Base-by-base conservation (phyloP, 1,284 basidiomycete species). In the Apiotrichum porosum region DNA sequence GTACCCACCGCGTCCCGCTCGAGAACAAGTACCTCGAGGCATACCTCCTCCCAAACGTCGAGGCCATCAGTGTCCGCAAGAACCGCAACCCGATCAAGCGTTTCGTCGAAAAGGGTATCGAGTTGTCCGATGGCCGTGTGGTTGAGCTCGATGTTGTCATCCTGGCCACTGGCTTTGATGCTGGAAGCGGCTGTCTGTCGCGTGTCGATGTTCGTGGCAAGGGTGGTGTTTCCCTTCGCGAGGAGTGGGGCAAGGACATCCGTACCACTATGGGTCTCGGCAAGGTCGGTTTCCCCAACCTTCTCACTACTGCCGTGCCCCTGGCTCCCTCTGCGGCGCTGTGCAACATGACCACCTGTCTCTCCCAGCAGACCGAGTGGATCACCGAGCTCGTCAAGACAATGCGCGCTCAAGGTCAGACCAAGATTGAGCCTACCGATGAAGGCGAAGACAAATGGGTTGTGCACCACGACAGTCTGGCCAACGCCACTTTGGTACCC, bases 341-440 rank as follows among this genome's bases (percentile, higher is more conserved):
- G 36, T 53, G 47, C 43, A 53, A 53, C 47, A 49, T 53, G 46
- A 45, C 51, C 10, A 45, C 51, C 12, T 49, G 47, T 26, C 47
- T 53, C 4, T n/a, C 31, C 6, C 51, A 53, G 39, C 51, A 53
- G 42, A 49, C 47, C 24, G 51, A 53, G 47, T 48, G 46, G 51
- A 42, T 53, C 39, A 46, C 51, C 1, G 13, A 30, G 10, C 39
- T 42, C 9, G 18, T 53, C 19, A 34, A 22, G 4, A 21, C 21
- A 5, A 33, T 46, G 30, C 34, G 35, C 21, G 32, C 39, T 9
- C 36, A 46, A 6, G 47, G 47, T 19, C 37, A 49, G 43, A 43
- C 19, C 8, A 15, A 19, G 9, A 37, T 53, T 19, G 51, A 53
- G 36, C 39, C 51, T 8, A 31, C 36, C 9, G 43, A 37, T 13